Conservation (phyloP, 257 asterid species). For the Parsonsia alboflavescens region DNA sequence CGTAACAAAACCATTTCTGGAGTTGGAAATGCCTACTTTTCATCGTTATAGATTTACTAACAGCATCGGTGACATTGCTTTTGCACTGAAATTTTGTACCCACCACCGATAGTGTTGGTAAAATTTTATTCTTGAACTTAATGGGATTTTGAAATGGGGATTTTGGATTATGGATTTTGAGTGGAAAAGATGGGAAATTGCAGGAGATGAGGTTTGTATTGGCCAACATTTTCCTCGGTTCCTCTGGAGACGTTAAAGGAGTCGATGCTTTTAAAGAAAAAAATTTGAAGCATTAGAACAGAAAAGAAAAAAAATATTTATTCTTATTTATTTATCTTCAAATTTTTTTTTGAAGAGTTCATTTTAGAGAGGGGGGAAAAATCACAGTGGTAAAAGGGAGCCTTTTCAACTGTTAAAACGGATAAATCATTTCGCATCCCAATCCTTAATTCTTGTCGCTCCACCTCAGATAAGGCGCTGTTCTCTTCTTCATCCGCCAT, state of each 20-base stretch:
- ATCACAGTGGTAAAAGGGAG: too few species aligned
- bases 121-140: conserved; percentile 13
- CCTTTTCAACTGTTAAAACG: neutral
- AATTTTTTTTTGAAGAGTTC: too few species aligned
- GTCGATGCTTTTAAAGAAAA: too few species aligned
- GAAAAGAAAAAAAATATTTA: too few species aligned
- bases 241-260: neutral
- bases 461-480: conserved; percentile 17
- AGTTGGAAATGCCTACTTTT: conserved; percentile 17
- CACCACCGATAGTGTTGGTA: neutral
- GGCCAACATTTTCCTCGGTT: conserved; percentile 40
- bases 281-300: too few species aligned
- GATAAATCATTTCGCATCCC: neutral
- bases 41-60: neutral
- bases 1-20: conserved; percentile 27
- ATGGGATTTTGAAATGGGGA: conserved; percentile 17
- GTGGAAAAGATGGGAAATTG: conserved; percentile 40
- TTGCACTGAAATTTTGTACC: conserved; percentile 10
- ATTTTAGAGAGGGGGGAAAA: too few species aligned
- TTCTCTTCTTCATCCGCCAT: conserved; percentile 1
- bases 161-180: conserved; percentile 20
- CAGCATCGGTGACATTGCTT: neutral
- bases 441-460: neutral
- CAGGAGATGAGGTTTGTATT: conserved; percentile 42
- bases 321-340: too few species aligned